Base-by-base conservation (phyloP, 164 flowering plant species). In the Buxus sempervirens region DNA sequence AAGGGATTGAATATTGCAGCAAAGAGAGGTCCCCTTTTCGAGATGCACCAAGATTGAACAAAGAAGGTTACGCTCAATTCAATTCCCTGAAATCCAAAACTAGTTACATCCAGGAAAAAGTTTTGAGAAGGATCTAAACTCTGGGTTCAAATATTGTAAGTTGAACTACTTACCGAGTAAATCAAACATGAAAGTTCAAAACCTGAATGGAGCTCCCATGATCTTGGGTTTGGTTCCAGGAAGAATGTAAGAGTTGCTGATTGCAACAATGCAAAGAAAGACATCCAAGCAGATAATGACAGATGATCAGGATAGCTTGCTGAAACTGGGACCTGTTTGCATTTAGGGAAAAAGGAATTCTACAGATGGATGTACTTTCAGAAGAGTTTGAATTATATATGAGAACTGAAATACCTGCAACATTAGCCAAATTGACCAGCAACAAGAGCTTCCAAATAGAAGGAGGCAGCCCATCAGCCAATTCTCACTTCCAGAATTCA, bases 1-100 rank as follows among this genome's bases (percentile, higher is more conserved):
- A 90, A 62, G 68, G 96, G 96, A 66, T 71, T 88, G 78, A 90
- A 90, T 87, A 87, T 82, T 20, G 93, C 92, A 25, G 87, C 73
- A 56, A 82, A 90, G 26, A 90, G 77, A 0, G 94, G 92, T 7
- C 94, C 94, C 45, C 84, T 80, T 59, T 32, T 62, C 8, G 88
- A 77, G 28, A 90, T 72, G 75, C 86, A 82, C 94, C 97, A 90
- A 0, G 90, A 73, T 76, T 87, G 97, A 38, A 82, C 74, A 63
- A 76, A 86, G 72, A 83, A 82, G 0, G 85, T 67, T 15, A 54
- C 0, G 1, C 20, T 19, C 5, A 45, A 45, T 45, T 15, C 51
- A 45, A 10, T 45, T 45, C 10, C 51, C n/a, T n/a, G n/a, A n/a
- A n/a, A n/a, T n/a, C n/a, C n/a, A n/a, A n/a, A n/a, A n/a, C n/a